These are phyloP conservation scores for Spirogloea muscicola DNA, from an alignment of 139 green algal species.

Conservation along the genomic window DNA sequence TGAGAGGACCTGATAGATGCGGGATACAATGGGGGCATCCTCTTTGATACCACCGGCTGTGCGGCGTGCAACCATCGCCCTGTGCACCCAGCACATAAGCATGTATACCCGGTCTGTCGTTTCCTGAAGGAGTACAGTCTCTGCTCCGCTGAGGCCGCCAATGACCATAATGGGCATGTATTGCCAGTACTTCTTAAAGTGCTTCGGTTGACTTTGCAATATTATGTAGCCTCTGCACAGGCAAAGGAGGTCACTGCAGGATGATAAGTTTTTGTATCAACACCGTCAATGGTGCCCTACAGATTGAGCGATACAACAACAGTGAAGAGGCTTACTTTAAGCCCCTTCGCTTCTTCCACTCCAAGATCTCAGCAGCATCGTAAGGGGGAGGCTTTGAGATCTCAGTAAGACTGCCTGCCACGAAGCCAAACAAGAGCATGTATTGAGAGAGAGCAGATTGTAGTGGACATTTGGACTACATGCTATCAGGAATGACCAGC, in stretches of 20 bases:
- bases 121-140: neutral
- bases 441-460: slow-evolving; percentile 4
- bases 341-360: slow-evolving; percentile 19
- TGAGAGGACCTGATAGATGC: slow-evolving; percentile 41
- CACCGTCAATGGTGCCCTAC: neutral
- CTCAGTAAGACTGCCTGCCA: slow-evolving; percentile 25
- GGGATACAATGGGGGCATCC: slow-evolving; percentile 29
- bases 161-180: slow-evolving; percentile 15
- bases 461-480: neutral
- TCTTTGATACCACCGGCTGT: slow-evolving; percentile 23
- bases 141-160: slow-evolving; percentile 13
- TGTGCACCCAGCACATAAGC: slow-evolving; percentile 30
- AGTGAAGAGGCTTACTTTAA: slow-evolving; percentile 19
- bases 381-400: slow-evolving; percentile 19
- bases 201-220: neutral
- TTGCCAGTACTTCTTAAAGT: slow-evolving; percentile 30
- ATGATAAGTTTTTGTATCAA: neutral
- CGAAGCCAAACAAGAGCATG: neutral
- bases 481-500: neutral
- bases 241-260: neutral
- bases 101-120: slow-evolving; percentile 23
- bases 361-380: slow-evolving; percentile 11
- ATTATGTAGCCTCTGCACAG: slow-evolving; percentile 20
- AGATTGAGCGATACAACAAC: neutral
- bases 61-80: slow-evolving; percentile 12